Evolutionary conservation across 257 asterid species (phyloP), one percentile per base, ranked within the genome.

Genomic region (Solanum acaule): DNA sequence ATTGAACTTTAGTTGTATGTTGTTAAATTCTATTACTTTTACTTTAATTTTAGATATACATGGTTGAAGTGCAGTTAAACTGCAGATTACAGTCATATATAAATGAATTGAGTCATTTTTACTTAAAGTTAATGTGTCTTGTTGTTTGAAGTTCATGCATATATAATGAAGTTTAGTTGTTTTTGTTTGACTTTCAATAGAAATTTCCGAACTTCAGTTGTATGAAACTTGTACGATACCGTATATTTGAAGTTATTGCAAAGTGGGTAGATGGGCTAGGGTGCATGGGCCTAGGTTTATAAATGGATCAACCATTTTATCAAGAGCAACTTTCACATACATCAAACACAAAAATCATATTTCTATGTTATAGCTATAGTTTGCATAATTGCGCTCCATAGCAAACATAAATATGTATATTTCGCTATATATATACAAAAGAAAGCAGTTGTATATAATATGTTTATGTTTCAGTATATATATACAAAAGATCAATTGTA

Each of bases 201-300:
- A 34, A 73, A 20, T 73, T 6, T 0, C 0, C 0, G 1, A 73
- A 73, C 10, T 73, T 73, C 20, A 37, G 0, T 0, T 5, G 1
- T 72, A 22, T 75, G 29, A 35, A 35, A 75, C 3, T 72, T 2
- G 14, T 72, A 33, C 8, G 4, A 33, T 10, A 31, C 0, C 4
- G 2, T 16, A 33, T 72, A 4, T 71, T 4, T 8, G 8, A 72
- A 72, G 25, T 16, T 72, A 20, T 33, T 33, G 20, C 42, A 35
- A 72, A 18, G 42, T 31, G 13, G 37, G 34, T 31, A 71, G 13
- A 15, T 59, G 33, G 4, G 0, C 10, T 13, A 25, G 2, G 5
- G 22, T 68, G 4, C 75, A 27, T 13, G 46, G 46, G 82, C 82
- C 82, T 73, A 5, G 9, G 82, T 73, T 72, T 72, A 18, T 72